A percentile compares a stretch with the other conserved stretches of the same genome.
Evolutionary conservation across 768 basidiomycete species (phyloP).

Genomic region (Podaxis carcinomalis): DNA sequence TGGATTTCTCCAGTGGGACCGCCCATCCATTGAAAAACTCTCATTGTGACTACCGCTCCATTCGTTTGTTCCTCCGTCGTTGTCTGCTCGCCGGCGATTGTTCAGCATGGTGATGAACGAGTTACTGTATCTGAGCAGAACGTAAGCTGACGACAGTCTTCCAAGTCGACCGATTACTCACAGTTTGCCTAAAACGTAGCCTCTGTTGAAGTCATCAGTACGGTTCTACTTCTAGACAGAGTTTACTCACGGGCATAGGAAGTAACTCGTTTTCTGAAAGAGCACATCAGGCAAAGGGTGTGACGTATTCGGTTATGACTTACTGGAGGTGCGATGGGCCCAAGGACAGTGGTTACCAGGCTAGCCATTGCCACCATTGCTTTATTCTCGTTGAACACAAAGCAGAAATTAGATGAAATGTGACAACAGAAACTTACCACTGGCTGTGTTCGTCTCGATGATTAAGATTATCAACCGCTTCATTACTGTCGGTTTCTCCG

Average conservation of each 20-base stretch:
- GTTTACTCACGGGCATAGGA: conserved; percentile 8
- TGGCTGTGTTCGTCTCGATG: conserved; percentile 6
- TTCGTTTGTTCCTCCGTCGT: neutral
- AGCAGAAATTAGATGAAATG: neutral
- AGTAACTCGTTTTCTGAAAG: conserved; percentile 6
- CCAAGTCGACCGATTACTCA: neutral
- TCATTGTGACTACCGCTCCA: neutral
- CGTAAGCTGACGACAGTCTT: neutral
- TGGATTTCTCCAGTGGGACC: neutral
- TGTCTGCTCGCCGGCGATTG: neutral
- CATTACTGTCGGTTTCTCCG: neutral
- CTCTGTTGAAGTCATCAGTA: neutral
- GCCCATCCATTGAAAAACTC: neutral
- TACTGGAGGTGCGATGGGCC: conserved; percentile 7
- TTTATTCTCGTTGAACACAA: neutral
- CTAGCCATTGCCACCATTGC: conserved; percentile 4
- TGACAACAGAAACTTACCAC: neutral
- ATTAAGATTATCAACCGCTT: neutral
- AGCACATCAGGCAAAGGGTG: neutral
- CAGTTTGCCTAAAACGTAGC: conserved; percentile 9
- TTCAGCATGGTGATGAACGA: conserved; percentile 11
- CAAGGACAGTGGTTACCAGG: neutral
- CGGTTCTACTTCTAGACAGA: neutral
- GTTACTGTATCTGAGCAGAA: conserved; percentile 4
- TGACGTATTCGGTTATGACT: neutral